Evolutionary conservation across 805 yeast genomes (phyloP).

Genomic region (Metschnikowia bowlesiae): DNA sequence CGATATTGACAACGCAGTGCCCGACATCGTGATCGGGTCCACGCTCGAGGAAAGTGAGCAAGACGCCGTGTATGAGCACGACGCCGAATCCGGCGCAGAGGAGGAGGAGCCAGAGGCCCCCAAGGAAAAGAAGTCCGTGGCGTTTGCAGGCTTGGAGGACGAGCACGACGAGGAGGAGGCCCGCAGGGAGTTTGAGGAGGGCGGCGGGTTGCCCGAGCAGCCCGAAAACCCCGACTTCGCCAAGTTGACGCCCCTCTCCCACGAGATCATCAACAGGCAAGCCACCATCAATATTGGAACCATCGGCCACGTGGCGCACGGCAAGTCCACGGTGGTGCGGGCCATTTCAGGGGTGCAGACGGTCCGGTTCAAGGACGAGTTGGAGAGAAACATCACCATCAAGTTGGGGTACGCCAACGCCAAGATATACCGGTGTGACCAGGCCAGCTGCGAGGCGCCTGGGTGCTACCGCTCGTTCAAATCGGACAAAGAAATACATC

Average conservation of each 20-base stretch:
- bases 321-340: constrained; percentile 88
- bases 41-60: constrained; percentile 33
- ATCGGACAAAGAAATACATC: constrained; percentile 90
- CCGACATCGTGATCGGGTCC: constrained; percentile 76
- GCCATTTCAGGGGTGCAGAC: constrained; percentile 99
- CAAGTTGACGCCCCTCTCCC: constrained; percentile 77
- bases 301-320: constrained; percentile 95
- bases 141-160: constrained; percentile 70
- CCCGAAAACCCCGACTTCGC: constrained; percentile 85
- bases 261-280: constrained; percentile 96
- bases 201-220: constrained; percentile 98
- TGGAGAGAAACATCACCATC: constrained; percentile 98
- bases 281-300: constrained; percentile 99
- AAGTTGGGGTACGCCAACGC: constrained; percentile 99
- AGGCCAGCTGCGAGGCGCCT: constrained; percentile 83
- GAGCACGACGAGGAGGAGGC: constrained; percentile 74
- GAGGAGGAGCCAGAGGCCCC: constrained; percentile 38
- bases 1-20: constrained; percentile 80
- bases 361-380: constrained; percentile 97
- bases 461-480: constrained; percentile 93
- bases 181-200: constrained; percentile 86
- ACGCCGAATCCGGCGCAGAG: constrained; percentile 43
- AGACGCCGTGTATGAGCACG: constrained; percentile 50
- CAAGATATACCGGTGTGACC: constrained; percentile 90
- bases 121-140: constrained; percentile 64